phyloP scores from a whole-genome alignment of 345 rosid genomes.

The Tarenaya hassleriana region DNA sequence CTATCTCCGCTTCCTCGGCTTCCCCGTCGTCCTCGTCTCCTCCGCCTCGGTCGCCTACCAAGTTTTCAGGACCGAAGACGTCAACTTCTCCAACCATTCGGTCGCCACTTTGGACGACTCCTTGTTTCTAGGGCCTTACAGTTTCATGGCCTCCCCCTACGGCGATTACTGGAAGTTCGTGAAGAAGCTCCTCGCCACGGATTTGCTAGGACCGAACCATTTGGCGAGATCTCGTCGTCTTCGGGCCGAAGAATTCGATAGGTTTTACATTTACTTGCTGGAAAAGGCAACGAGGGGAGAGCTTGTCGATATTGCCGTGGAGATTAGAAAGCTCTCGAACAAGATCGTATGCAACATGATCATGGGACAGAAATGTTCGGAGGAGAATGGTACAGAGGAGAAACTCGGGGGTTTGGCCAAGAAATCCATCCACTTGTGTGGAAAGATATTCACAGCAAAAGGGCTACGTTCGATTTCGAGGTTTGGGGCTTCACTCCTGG shows the following conservation, averaged over 20 bases:
- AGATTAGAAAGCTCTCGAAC: slow-evolving; percentile 19
- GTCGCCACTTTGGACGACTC: neutral
- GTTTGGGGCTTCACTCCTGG: neutral
- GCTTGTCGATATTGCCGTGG: slow-evolving; percentile 11
- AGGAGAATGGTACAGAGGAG: slow-evolving; percentile 22
- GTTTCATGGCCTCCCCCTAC: slow-evolving; percentile 15
- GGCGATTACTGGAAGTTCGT: slow-evolving; percentile 34
- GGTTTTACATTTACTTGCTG: slow-evolving; percentile 2
- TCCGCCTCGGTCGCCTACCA: slow-evolving; percentile 20
- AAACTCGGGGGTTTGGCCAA: slow-evolving; percentile 11
- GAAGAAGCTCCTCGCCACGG: slow-evolving; percentile 25
- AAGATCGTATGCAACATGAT: slow-evolving; percentile 21
- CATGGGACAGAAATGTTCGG: slow-evolving; percentile 23
- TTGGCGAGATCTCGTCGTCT: slow-evolving; percentile 6
- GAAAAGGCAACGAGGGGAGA: slow-evolving; percentile 7
- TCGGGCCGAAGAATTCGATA: slow-evolving; percentile 14
- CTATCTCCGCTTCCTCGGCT: slow-evolving; percentile 21
- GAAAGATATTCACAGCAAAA: slow-evolving; percentile 9
- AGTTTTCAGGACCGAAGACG: slow-evolving; percentile 19
- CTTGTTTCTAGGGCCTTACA: neutral
- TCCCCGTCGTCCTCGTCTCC: slow-evolving; percentile 21
- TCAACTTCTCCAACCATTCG: neutral
- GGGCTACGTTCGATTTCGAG: slow-evolving; percentile 9
- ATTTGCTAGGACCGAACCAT: slow-evolving; percentile 21
- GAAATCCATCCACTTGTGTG: slow-evolving; percentile 9